phyloP scores from a whole-genome alignment of 495 filamentous ascomycete species.

The Xanthoparmelia taractica region DNA sequence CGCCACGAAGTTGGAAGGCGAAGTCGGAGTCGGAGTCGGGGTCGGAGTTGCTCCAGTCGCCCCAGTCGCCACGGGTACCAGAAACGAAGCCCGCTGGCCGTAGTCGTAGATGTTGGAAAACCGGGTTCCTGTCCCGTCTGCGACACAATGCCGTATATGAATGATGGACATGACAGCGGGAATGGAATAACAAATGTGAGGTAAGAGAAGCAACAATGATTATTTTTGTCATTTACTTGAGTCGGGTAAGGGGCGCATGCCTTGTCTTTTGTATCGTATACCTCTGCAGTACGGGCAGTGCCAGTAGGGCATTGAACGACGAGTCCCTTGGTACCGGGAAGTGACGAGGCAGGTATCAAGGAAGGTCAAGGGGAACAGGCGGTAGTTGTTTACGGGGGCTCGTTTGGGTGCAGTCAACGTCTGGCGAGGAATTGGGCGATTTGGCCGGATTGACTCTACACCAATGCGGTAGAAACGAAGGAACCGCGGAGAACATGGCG shows the following conservation, averaged over 20 bases:
- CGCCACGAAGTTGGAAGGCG: too few relatives aligned
- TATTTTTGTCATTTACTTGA: neutral
- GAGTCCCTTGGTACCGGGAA: neutral
- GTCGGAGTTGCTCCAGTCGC: too few relatives aligned
- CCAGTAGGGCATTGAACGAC: slow-evolving; percentile 9
- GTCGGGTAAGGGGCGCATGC: slow-evolving; percentile 5
- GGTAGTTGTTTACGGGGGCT: too few relatives aligned
- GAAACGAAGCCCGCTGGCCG: slow-evolving; percentile 9
- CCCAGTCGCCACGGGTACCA: slow-evolving; percentile 5
- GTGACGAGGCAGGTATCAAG: slow-evolving; percentile 13
- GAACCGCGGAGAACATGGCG: neutral
- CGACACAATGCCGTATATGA: slow-evolving; percentile 8
- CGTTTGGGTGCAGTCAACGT: neutral
- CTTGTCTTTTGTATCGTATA: slow-evolving; percentile 11
- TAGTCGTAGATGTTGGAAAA: slow-evolving; percentile 14
- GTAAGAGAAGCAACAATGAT: neutral
- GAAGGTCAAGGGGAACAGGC: too few relatives aligned
- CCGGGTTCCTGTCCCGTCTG: too few relatives aligned
- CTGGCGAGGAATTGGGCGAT: slow-evolving; percentile 10
- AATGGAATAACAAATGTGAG: neutral
- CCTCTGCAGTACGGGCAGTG: slow-evolving; percentile 4
- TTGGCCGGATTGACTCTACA: neutral
- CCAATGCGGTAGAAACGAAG: neutral
- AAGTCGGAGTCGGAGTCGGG: too few relatives aligned
- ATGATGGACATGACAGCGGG: slow-evolving; percentile 7